Conservation (phyloP, 1,284 basidiomycete species). For the Wolfiporia cocos region DNA sequence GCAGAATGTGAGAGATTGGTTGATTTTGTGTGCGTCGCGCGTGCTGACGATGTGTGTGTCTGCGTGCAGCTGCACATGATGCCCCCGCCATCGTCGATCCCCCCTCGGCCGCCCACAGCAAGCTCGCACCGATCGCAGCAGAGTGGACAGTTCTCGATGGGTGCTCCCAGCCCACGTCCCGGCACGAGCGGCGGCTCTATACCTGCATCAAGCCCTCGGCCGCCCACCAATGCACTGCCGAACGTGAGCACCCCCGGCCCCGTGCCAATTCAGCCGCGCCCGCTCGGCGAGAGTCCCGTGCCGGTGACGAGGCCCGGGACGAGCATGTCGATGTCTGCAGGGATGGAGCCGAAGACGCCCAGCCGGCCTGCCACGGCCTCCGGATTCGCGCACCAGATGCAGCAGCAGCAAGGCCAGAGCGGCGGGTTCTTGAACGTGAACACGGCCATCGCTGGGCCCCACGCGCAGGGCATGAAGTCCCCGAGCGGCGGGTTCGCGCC, state of each 20-base stretch:
- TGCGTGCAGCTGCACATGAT: conserved; percentile 7
- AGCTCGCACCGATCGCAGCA: conserved; percentile 11
- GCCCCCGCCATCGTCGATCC: conserved; percentile 19
- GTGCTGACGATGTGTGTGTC: too few species aligned
- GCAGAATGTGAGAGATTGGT: too few species aligned
- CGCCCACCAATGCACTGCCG: conserved; percentile 1
- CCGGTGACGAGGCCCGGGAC: conserved; percentile 18
- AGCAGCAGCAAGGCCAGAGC: conserved; percentile 18
- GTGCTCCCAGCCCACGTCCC: conserved; percentile 4
- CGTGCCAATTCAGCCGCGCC: conserved; percentile 19
- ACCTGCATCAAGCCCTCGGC: conserved; percentile 3
- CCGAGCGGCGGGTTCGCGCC: conserved; percentile 16
- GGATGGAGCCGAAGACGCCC: conserved; percentile 11
- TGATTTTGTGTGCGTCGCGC: too few species aligned
- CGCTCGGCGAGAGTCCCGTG: conserved; percentile 9
- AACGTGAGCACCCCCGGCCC: conserved; percentile 7
- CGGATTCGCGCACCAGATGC: conserved; percentile 16
- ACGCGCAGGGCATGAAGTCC: conserved; percentile 9
- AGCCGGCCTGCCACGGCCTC: conserved; percentile 18
- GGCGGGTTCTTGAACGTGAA: background rate
- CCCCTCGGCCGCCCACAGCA: conserved; percentile 18
- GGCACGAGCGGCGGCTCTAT: conserved; percentile 1
- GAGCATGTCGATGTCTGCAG: conserved; percentile 12
- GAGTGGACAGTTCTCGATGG: conserved; percentile 4
- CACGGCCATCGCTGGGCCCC: conserved; percentile 9